Base-by-base conservation (phyloP, 192 early-diverging fungal species). In the Coemansia sp. region DNA sequence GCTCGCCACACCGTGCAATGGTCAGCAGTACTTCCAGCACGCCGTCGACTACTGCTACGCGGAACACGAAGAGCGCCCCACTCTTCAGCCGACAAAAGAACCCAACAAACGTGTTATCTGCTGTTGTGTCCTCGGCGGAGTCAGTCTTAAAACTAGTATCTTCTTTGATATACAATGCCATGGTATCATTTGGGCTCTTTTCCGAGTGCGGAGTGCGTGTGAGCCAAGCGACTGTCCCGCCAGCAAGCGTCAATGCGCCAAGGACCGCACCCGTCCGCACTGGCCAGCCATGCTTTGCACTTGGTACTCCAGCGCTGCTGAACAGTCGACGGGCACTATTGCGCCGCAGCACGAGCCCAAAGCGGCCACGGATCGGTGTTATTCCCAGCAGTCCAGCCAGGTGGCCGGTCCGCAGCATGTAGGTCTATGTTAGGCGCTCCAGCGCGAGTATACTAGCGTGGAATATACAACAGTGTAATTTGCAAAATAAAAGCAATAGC, bases 1-100 rank as follows among this genome's bases (percentile, higher is more conserved):
- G 80, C 70, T 89, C 83, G 6, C 82, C 83, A 15, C 90, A 87
- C 3, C 93, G 86, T 66, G 86, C 75, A 12, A 72, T 71, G 2
- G 76, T 78, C 66, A 76, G 60, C 36, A 75, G 8, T 15, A 73
- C 38, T 41, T 78, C 80, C 29, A 61, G 46, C 3, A 72, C 43
- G 11, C 79, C 63, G 51, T 76, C 78, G 12, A 74, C 55, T 0
- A 66, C 63, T 12, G 65, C 44, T 3, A 67, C 31, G 15, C 66
- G 78, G 47, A 62, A 70, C 34, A 66, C 40, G n/a, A 33, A 44
- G n/a, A 60, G 42, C 31, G 43, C 68, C 42, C 57, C 41, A 27
- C 31, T 24, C 59, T 36, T 34, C 59, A 36, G 47, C 2, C 31
- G 29, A 16, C 57, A 2, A 31, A 60, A 18, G 16, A 60, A 60